phyloP scores from a whole-genome alignment of 2,329 filamentous ascomycete species.

The Truncatella angustata region DNA sequence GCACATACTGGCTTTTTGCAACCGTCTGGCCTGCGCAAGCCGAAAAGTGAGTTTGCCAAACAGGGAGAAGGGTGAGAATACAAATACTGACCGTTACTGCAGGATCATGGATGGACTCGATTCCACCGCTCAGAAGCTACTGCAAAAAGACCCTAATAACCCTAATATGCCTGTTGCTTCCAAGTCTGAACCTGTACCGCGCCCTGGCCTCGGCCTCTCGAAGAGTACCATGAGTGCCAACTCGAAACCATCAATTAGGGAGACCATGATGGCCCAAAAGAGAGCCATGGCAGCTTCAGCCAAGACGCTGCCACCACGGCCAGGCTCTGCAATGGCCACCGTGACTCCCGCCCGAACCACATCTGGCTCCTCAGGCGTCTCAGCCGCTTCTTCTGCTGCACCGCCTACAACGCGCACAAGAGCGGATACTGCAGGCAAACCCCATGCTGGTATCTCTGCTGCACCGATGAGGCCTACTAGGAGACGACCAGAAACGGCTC shows the following conservation, averaged over 20 bases:
- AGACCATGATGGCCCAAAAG: constrained; percentile 82
- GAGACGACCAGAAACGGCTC: constrained; percentile 55
- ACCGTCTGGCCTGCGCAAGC: constrained; percentile 75
- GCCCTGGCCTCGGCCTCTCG: constrained; percentile 59
- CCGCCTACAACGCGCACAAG: constrained; percentile 38
- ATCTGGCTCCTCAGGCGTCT: constrained; percentile 35
- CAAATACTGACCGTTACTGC: background rate
- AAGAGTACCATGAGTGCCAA: constrained; percentile 56
- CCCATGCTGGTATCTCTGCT: constrained; percentile 59
- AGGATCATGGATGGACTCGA: constrained; percentile 81
- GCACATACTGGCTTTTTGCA: constrained; percentile 83
- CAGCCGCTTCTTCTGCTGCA: constrained; percentile 29
- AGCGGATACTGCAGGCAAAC: constrained; percentile 40
- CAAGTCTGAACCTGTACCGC: constrained; percentile 44
- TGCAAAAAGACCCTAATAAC: constrained; percentile 83
- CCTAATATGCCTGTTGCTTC: constrained; percentile 69
- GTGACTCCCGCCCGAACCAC: constrained; percentile 51
- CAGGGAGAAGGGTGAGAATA: background rate
- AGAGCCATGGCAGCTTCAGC: constrained; percentile 50
- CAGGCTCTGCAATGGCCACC: constrained; percentile 63
- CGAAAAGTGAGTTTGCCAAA: constrained; percentile 57
- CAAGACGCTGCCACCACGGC: constrained; percentile 53
- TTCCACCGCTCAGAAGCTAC: constrained; percentile 70
- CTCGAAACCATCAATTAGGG: constrained; percentile 68
- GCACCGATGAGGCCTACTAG: constrained; percentile 62